phyloP scores from a whole-genome alignment of 169 alveolate genomes.

The Nephromyces sp. region DNA sequence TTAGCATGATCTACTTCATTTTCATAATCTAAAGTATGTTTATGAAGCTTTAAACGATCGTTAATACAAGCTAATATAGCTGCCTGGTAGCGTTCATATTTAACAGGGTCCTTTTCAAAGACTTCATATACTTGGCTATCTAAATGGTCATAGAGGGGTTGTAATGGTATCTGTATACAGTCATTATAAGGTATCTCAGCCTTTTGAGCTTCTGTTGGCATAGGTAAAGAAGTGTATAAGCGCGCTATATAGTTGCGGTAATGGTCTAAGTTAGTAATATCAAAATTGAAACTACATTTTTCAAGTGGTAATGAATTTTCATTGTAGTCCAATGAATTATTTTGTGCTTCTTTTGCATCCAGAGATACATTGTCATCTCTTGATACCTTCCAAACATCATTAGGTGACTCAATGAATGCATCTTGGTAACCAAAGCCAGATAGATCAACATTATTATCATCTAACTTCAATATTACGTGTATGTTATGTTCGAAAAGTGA shows the following conservation, averaged over 20 bases:
- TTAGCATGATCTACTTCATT: neutral
- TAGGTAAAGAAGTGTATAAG: neutral
- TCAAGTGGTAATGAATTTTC: neutral
- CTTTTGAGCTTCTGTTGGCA: slow-evolving; percentile 1
- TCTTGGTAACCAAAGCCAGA: neutral
- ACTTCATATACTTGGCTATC: slow-evolving; percentile 56
- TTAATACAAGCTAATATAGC: slow-evolving; percentile 34
- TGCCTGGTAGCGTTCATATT: slow-evolving; percentile 57
- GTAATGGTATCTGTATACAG: slow-evolving; percentile 23
- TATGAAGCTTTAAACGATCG: neutral
- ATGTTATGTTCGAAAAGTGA: neutral
- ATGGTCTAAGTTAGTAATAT: neutral
- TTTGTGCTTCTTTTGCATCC: neutral
- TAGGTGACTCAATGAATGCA: neutral
- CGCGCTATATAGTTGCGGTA: neutral
- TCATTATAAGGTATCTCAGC: slow-evolving; percentile 7
- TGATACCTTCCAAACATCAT: neutral
- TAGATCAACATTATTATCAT: neutral
- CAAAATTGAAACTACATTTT: neutral
- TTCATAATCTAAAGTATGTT: neutral
- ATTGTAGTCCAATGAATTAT: neutral
- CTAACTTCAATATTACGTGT: neutral
- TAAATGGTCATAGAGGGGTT: slow-evolving; percentile 53
- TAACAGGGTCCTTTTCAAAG: slow-evolving; percentile 61
- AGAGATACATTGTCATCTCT: neutral